A percentile compares a stretch with the other conserved stretches of the same genome.
These are phyloP conservation scores for Babesia gibsoni DNA, from an alignment of 169 alveolate genomes.

Conservation along the genomic window DNA sequence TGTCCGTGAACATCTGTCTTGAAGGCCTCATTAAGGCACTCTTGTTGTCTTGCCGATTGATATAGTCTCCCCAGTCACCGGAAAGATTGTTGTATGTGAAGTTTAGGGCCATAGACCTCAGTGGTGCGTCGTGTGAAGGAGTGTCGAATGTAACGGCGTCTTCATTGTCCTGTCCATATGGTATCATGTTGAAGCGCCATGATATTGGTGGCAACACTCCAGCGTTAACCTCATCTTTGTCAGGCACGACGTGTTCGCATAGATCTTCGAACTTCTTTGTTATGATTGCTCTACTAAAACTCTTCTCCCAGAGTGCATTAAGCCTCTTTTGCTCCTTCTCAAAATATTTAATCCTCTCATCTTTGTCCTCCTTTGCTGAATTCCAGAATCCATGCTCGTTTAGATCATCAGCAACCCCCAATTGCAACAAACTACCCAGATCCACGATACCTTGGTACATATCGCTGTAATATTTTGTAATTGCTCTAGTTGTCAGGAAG, in stretches of 20 bases:
- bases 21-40: slow-evolving; percentile 81
- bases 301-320: slow-evolving; percentile 70
- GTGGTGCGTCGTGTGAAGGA: slow-evolving; percentile 81
- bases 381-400: slow-evolving; percentile 80
- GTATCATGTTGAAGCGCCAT: slow-evolving; percentile 77
- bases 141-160: slow-evolving; percentile 76
- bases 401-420: slow-evolving; percentile 78
- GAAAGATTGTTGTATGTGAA: slow-evolving; percentile 84
- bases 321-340: slow-evolving; percentile 73
- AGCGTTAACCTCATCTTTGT: slow-evolving; percentile 50
- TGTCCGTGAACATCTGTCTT: slow-evolving; percentile 82
- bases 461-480: slow-evolving; percentile 70
- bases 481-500: slow-evolving; percentile 75
- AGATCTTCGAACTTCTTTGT: slow-evolving; percentile 69
- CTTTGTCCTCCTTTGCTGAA: slow-evolving; percentile 68
- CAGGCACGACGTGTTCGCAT: slow-evolving; percentile 58
- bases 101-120: slow-evolving; percentile 81
- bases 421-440: slow-evolving; percentile 61
- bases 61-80: slow-evolving; percentile 87
- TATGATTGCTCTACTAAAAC: slow-evolving; percentile 69
- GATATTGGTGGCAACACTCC: slow-evolving; percentile 65
- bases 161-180: slow-evolving; percentile 81
- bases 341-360: slow-evolving; percentile 64
- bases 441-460: slow-evolving; percentile 80
- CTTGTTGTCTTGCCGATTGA: slow-evolving; percentile 83